phyloP scores from a whole-genome alignment of 257 asterid species.

The Asclepias syriaca region DNA sequence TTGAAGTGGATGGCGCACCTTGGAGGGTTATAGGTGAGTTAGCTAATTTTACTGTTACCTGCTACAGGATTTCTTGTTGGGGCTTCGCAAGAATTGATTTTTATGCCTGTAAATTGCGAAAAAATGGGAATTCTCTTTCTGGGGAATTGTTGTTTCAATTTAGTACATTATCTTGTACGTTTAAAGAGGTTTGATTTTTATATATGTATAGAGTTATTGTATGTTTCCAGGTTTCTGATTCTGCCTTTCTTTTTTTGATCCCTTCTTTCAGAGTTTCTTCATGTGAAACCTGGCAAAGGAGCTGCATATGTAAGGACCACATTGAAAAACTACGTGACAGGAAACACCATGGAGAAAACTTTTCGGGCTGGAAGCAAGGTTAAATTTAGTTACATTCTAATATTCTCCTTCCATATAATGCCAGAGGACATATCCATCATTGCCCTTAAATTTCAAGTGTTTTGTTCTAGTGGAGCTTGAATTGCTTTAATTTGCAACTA shows the following conservation, averaged over 20 bases:
- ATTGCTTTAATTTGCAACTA: slow-evolving; percentile 8
- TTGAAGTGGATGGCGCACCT: slow-evolving; percentile 90
- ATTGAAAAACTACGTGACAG: slow-evolving; percentile 66
- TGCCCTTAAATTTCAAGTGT: neutral
- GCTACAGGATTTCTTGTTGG: neutral
- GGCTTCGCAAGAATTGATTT: neutral
- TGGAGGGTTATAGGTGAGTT: slow-evolving; percentile 83
- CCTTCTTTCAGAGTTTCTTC: slow-evolving; percentile 70
- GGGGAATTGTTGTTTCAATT: neutral
- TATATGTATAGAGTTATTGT: neutral
- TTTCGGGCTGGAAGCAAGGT: slow-evolving; percentile 98
- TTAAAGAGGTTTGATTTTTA: neutral
- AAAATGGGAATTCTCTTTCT: neutral
- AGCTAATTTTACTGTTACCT: neutral
- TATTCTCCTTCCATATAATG: neutral
- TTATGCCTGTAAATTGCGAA: neutral
- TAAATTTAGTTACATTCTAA: slow-evolving; percentile 18
- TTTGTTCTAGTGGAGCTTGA: neutral
- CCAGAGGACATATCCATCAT: neutral
- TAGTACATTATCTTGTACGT: neutral
- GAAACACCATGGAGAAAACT: slow-evolving; percentile 78
- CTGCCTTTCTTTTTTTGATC: slow-evolving; percentile 9
- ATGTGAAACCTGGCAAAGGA: slow-evolving; percentile 96
- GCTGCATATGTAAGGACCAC: slow-evolving; percentile 96
- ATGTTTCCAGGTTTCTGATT: neutral